A percentile compares a stretch with the other conserved stretches of the same genome.
Conservation (phyloP, 192 early-diverging fungal species). For the Coemansia sp. region DNA sequence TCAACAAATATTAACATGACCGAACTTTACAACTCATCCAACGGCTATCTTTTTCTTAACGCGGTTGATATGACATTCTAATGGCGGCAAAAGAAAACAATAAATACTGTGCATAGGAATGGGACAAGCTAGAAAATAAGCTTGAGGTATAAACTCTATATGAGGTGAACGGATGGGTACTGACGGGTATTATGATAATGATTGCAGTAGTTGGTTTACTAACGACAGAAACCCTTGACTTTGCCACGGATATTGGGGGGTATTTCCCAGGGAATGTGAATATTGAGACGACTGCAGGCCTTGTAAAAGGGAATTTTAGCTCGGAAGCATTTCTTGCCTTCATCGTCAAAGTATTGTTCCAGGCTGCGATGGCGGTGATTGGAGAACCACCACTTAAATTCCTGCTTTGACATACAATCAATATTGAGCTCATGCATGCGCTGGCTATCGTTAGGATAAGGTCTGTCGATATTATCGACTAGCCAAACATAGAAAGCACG, state of each 20-base stretch:
- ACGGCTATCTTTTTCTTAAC: not conserved
- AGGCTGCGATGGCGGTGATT: conserved; percentile 44
- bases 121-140: not conserved
- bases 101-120: not conserved
- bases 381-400: conserved; percentile 50
- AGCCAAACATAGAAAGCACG: conserved; percentile 20
- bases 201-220: not conserved
- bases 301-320: conserved; percentile 27
- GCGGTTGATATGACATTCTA: not conserved
- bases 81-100: not conserved
- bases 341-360: not conserved
- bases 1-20: too few species aligned
- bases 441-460: conserved; percentile 32
- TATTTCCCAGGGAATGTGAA: conserved; percentile 21
- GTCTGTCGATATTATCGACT: conserved; percentile 25
- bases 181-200: not conserved
- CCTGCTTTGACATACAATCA: conserved; percentile 13
- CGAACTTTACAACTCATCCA: not conserved
- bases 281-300: conserved; percentile 15
- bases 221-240: conserved; percentile 1
- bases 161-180: not conserved
- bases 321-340: conserved; percentile 15
- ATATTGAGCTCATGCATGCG: conserved; percentile 6
- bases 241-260: conserved; percentile 12
- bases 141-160: not conserved